Conservation (phyloP, 345 rosid species). For the Carallia pectinifolia region DNA sequence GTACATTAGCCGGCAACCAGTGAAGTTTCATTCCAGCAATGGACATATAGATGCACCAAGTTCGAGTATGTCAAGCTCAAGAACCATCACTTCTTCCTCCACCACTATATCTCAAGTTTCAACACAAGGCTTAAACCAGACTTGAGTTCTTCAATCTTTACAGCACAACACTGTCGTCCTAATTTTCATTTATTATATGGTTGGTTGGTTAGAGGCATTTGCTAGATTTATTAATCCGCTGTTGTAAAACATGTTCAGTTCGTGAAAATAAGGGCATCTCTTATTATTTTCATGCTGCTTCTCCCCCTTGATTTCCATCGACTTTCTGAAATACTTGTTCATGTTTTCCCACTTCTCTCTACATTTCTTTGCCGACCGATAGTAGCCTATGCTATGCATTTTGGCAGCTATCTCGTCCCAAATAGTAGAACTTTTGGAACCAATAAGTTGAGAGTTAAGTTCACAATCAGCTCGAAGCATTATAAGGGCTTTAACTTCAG, state of each 20-base stretch:
- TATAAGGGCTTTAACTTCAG: constrained; percentile 72
- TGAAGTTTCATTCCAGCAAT: too few relatives aligned
- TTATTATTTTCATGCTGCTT: constrained; percentile 45
- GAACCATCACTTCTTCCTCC: too few relatives aligned
- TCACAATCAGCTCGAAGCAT: constrained; percentile 48
- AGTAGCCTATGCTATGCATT: constrained; percentile 58
- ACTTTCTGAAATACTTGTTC: constrained; percentile 61
- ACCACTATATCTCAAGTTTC: too few relatives aligned
- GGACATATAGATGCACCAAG: too few relatives aligned
- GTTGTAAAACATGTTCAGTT: constrained; percentile 43
- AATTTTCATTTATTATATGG: constrained; percentile 6
- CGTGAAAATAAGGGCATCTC: constrained; percentile 51
- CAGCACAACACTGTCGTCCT: neutral
- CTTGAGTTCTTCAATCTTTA: neutral
- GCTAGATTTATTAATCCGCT: constrained; percentile 27
- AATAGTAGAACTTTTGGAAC: constrained; percentile 35
- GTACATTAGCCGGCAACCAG: too few relatives aligned
- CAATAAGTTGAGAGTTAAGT: constrained; percentile 32
- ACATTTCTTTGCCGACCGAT: constrained; percentile 63
- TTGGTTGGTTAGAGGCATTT: constrained; percentile 9
- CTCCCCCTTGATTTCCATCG: constrained; percentile 38
- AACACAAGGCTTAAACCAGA: neutral
- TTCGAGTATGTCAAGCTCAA: too few relatives aligned
- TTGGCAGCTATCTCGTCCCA: constrained; percentile 70
- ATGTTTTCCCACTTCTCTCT: constrained; percentile 91